phyloP scores from a whole-genome alignment of 345 rosid genomes.

The Eucalyptus tenuipes region DNA sequence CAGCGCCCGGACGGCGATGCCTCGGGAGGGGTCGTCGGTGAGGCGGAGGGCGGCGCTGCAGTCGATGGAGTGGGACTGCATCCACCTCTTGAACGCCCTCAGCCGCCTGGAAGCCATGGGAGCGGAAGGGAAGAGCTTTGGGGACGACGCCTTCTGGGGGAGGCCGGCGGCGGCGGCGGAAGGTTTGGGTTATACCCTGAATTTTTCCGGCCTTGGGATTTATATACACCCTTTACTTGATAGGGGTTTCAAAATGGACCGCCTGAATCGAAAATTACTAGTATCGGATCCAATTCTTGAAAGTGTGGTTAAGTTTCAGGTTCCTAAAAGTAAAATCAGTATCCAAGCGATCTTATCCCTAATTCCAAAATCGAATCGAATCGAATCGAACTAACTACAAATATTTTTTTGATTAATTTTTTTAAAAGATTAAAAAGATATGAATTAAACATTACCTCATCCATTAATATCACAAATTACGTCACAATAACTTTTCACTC shows the following conservation, averaged over 20 bases:
- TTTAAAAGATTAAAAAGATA: too few relatives aligned
- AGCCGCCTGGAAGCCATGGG: constrained; percentile 31
- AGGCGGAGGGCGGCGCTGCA: constrained; percentile 46
- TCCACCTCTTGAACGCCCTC: constrained; percentile 88
- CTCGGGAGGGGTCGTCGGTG: constrained; percentile 23
- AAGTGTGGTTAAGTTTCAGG: fast-evolving
- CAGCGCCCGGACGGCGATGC: constrained; percentile 43
- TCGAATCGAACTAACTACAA: fast-evolving
- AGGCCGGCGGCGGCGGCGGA: background rate
- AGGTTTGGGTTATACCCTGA: background rate
- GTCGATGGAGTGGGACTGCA: constrained; percentile 51
- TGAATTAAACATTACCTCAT: too few relatives aligned
- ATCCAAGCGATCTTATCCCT: fast-evolving
- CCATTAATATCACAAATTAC: too few relatives aligned
- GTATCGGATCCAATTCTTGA: fast-evolving
- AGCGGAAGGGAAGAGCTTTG: background rate
- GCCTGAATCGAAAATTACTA: too few relatives aligned
- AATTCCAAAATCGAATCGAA: too few relatives aligned
- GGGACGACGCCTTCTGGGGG: background rate
- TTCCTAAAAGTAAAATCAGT: too few relatives aligned
- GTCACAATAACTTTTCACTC: too few relatives aligned
- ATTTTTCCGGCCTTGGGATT: background rate
- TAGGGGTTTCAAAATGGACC: too few relatives aligned
- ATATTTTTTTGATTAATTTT: too few relatives aligned
- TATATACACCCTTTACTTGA: background rate